Percentiles rank a stretch among this genome's conserved stretches.
These are phyloP conservation scores for Leavenworthia alabamica DNA, from an alignment of 345 rosid species.

Conservation along the genomic window DNA sequence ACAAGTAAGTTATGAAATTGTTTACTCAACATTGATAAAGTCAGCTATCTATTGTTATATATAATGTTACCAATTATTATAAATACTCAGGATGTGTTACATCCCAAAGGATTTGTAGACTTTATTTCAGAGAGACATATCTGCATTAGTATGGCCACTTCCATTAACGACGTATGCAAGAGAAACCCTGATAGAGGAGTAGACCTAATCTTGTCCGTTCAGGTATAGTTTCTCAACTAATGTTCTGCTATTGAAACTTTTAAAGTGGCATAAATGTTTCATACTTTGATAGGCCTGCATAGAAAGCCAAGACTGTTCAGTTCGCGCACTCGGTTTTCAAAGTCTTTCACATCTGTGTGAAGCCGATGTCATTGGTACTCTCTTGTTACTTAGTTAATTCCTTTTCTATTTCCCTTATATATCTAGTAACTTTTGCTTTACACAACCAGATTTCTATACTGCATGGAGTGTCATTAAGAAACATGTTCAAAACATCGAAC, in stretches of 20 bases:
- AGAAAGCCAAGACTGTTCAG: slow-evolving; percentile 59
- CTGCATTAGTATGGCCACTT: slow-evolving; percentile 74
- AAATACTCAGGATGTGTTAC: slow-evolving; percentile 52
- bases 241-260: slow-evolving; percentile 18
- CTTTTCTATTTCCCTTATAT: slow-evolving; percentile 4
- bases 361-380: slow-evolving; percentile 89
- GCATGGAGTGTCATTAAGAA: slow-evolving; percentile 84
- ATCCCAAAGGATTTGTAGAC: slow-evolving; percentile 51
- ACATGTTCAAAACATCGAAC: slow-evolving; percentile 45
- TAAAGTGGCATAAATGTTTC: slow-evolving; percentile 3
- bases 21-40: neutral
- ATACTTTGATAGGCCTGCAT: slow-evolving; percentile 66
- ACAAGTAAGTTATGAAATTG: slow-evolving; percentile 43
- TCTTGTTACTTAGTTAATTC: slow-evolving; percentile 12
- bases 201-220: slow-evolving; percentile 87
- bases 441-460: slow-evolving; percentile 76
- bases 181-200: slow-evolving; percentile 94
- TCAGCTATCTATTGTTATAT: neutral
- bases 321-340: slow-evolving; percentile 84
- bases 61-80: slow-evolving; percentile 16
- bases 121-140: slow-evolving; percentile 53
- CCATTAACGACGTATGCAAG: slow-evolving; percentile 70
- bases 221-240: slow-evolving; percentile 46
- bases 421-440: slow-evolving; percentile 10
- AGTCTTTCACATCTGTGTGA: slow-evolving; percentile 93